Conservation (phyloP, 2,329 filamentous ascomycete species). For the Neospermospora avenae region DNA sequence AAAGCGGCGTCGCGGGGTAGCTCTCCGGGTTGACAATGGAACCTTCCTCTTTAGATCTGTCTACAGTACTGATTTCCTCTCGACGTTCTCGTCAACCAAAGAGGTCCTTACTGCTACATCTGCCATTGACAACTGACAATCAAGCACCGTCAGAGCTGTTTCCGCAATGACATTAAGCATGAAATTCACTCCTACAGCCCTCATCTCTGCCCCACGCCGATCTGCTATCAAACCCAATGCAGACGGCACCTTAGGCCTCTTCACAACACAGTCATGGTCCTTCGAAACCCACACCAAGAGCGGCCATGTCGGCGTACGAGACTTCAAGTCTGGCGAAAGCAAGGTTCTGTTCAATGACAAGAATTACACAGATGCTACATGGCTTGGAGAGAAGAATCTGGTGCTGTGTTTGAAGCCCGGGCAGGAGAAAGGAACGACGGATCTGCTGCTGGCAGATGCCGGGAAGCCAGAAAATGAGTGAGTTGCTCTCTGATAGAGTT, state of each 20-base stretch:
- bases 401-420: slow-evolving; percentile 46
- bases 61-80: neutral
- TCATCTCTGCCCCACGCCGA: slow-evolving; percentile 72
- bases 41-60: no score
- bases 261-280: slow-evolving; percentile 72
- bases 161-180: slow-evolving; percentile 66
- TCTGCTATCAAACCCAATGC: slow-evolving; percentile 68
- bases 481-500: neutral
- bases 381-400: slow-evolving; percentile 50
- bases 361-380: slow-evolving; percentile 67
- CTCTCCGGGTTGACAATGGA: neutral
- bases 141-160: neutral
- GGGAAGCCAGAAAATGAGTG: slow-evolving; percentile 26
- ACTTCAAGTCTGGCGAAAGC: slow-evolving; percentile 64
- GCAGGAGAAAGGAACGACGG: slow-evolving; percentile 43
- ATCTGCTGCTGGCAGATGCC: slow-evolving; percentile 29
- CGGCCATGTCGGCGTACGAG: slow-evolving; percentile 66
- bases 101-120: neutral
- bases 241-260: slow-evolving; percentile 61
- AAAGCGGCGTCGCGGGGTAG: neutral
- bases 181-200: slow-evolving; percentile 73
- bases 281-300: slow-evolving; percentile 71
- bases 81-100: no score
- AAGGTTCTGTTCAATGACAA: slow-evolving; percentile 62
- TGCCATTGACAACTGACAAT: neutral